These are phyloP conservation scores for Inga leiocalycina DNA, from an alignment of 306 rosid genomes.

Conservation along the genomic window DNA sequence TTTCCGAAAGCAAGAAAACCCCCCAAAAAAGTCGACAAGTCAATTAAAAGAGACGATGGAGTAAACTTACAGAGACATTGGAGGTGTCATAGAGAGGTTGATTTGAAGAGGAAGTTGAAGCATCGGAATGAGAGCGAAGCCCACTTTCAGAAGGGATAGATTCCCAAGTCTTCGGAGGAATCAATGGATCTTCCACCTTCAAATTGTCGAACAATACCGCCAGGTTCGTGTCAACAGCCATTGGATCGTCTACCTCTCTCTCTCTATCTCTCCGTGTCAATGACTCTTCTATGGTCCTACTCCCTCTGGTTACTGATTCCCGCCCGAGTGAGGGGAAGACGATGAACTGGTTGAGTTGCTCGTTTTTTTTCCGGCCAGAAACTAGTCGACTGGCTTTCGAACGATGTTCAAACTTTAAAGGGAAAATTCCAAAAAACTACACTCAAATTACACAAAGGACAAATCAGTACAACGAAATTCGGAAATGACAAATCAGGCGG, in stretches of 20 bases:
- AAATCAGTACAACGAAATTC: no score
- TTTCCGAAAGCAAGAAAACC: background rate
- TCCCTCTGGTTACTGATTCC: background rate
- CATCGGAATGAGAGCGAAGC: background rate
- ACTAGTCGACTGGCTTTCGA: no score
- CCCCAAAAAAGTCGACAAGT: background rate
- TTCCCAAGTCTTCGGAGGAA: no score
- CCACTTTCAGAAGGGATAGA: no score
- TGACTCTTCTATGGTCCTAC: background rate
- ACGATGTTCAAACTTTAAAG: no score
- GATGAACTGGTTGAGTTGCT: background rate
- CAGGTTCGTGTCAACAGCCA: no score
- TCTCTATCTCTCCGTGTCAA: background rate
- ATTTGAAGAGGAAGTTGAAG: conserved; percentile 27
- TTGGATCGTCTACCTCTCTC: conserved; percentile 1
- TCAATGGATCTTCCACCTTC: no score
- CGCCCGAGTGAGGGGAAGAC: background rate
- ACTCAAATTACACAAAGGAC: no score
- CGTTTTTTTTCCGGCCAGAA: no score
- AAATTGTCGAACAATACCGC: no score
- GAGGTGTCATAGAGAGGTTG: conserved; percentile 43
- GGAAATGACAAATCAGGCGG: no score
- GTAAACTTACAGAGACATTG: conserved; percentile 69
- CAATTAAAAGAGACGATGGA: background rate
- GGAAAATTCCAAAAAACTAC: no score